Base-by-base conservation (phyloP, 371 early-diverging fungal genomes). In the Rhizopus arrhizus region DNA sequence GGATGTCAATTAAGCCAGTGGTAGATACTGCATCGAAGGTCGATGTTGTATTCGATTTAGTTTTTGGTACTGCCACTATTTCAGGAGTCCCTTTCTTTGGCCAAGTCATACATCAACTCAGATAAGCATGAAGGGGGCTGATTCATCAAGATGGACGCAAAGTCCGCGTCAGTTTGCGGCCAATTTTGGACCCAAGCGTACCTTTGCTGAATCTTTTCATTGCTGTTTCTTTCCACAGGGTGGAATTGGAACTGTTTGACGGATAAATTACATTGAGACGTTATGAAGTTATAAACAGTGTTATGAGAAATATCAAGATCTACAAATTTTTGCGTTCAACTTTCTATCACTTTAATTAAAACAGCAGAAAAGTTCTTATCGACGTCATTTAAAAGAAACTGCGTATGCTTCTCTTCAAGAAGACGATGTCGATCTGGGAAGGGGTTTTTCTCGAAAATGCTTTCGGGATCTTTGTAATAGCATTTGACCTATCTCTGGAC, bases 61-160 rank as follows among this genome's bases (percentile, higher is more conserved):
- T 43, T 29, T 16, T 60, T 22, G 52, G 42, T 12, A 28, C 29
- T 34, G 65, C 59, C 33, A 65, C 56, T 59, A 56, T 60, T 13
- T 56, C 60, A 46, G 22, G 53, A 0, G 56, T 52, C 55, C 53
- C 65, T 47, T 53, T 56, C 47, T 29, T 56, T 12, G 54, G 47
- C 58, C 58, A 65, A 57, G 61, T 58, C 57, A 56, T 60, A 53
- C 57, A 56, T 33, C 58, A 54, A 58, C 62, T 58, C 59, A 59
- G 48, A 61, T 59, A 58, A 0, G 52, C 62, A 58, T 66, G 48
- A 54, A 61, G 61, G 16, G 16, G 48, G 61, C 54, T 7, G 61
- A 53, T 38, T 61, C 54, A 47, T 56, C 60, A 59, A 66, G 61
- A 61, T 55, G 55, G n/a, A 59, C 54, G 16, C 59, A 56, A 56